Conservation (phyloP, 139 green algal genomes). For the Coelastrella sp. region DNA sequence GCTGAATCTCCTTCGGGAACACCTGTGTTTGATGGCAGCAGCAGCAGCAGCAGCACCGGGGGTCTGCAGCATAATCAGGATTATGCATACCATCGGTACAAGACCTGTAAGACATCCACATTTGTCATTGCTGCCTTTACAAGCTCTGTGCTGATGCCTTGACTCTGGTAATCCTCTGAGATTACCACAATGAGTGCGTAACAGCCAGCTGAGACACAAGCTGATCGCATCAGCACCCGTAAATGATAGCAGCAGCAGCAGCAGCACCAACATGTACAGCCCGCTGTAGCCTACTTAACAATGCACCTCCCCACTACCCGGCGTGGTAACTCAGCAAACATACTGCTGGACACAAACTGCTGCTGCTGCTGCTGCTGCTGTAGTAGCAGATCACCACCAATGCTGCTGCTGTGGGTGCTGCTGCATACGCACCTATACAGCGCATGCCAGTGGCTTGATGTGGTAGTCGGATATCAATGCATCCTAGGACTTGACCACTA, state of each 20-base stretch:
- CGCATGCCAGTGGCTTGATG: slow-evolving; percentile 25
- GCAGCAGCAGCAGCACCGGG: too few relatives aligned
- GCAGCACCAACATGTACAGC: not conserved
- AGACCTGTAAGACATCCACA: too few relatives aligned
- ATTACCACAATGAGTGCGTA: slow-evolving; percentile 75
- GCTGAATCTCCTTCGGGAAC: slow-evolving; percentile 44
- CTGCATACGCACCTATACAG: slow-evolving; percentile 3
- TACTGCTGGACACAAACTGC: slow-evolving; percentile 25
- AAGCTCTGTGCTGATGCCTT: slow-evolving; percentile 58
- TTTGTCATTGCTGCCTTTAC: slow-evolving; percentile 48
- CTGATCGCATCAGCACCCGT: not conserved
- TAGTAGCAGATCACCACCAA: not conserved
- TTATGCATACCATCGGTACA: too few relatives aligned
- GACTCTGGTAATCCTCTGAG: slow-evolving; percentile 51
- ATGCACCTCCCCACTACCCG: not conserved
- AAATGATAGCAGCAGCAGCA: not conserved
- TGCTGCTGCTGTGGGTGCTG: slow-evolving; percentile 9
- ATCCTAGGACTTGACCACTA: slow-evolving; percentile 54
- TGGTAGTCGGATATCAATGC: slow-evolving; percentile 69
- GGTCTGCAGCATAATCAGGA: too few relatives aligned
- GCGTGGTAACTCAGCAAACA: too few relatives aligned
- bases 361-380: slow-evolving; percentile 2
- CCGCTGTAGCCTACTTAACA: too few relatives aligned
- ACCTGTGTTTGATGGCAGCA: not conserved
- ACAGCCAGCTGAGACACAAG: slow-evolving; percentile 20